Evolutionary conservation across 2,329 filamentous ascomycete genomes (phyloP), one percentile per base, ranked within the genome.

Genomic region (Scedosporium boydii): DNA sequence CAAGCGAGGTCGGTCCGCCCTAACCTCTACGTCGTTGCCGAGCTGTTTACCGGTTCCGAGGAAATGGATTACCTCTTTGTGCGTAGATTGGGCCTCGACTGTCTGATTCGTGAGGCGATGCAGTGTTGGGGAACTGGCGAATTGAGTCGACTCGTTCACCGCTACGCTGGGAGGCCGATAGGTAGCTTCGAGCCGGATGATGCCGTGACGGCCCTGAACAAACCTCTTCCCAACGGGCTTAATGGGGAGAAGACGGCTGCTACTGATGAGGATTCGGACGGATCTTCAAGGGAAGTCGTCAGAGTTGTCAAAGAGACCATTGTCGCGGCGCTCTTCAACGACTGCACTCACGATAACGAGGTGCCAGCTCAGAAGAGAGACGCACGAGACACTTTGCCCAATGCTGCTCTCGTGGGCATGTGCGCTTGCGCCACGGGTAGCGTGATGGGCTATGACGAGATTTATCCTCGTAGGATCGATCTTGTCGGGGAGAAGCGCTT

Each of bases 281-380:
- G 71, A 16, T 72, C 75, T 27, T 76, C 78, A 38, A 78, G 80
- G 42, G 88, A 93, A 68, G 83, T 90, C 18, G 82, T 96, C 67
- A 89, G 88, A 66, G 88, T 83, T 65, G 93, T 99, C 74, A 90
- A 91, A 67, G 87, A 89, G n/a, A 90, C 87, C 3, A 91, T 93
- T 3, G 89, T 98, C 0, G 93, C 96, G 67, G 95, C 93, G 0
- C 79, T 99, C 1, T 97, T 99, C 75, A 98, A 98, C 92, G 96
- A 99, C 73, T 99, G 96, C 75, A 99, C 96, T 0, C 95, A 99
- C 73, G 95, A 99, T 76, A 99, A 99, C 69, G 93, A 99, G 76
- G 89, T 91, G 2, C 95, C 95, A 0, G 91, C 93, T 0, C 93
- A 99, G 75, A 97, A 97, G 75, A 85, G 96, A 48, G 93, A 97